Evolutionary conservation across 164 flowering plant species (phyloP), one percentile per base, ranked within the genome.

Genomic region (Tetrastigma voinierianum): DNA sequence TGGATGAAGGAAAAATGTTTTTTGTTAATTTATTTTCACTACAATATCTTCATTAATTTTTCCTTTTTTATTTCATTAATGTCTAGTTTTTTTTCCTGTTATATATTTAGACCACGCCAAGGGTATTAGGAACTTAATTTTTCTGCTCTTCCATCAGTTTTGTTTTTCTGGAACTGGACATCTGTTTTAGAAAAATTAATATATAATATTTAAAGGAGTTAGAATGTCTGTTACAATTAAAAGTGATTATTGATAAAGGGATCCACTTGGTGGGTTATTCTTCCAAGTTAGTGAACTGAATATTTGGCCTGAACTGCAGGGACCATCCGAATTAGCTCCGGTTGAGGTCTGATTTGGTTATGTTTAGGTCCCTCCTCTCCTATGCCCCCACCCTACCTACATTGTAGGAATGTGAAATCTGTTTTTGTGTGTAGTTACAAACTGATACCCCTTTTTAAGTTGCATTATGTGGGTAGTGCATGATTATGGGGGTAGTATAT

Each of bases 281-380:
- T 18, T 9, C 56, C 56, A n/a, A 52, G 1, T 14, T 52, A 52
- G 56, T 10, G 23, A 52, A 52, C 20, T 32, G 7, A 52, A 52
- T 21, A 52, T 52, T 61, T 46, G 43, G 64, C 51, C 14, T 46
- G 51, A 46, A 61, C 17, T 45, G 49, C 24, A 46, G 17, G 51
- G 52, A 19, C 64, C 51, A 61, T 61, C 51, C 52, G 46, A n/a
- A 46, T 8, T 46, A 46, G 51, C 64, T n/a, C 19, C 17, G 9
- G 16, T 17, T 62, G 15, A 24, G 13, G 21, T 11, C n/a, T n/a
- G 40, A 32, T 32, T 20, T 55, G 58, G 58, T 55, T 21, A 53
- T n/a, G n/a, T n/a, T n/a, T n/a, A n/a, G 17, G 16, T 55, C 58
- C 32, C 14, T 62, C 21, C 18, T 62, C 14, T 62, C 45, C 55